Evolutionary conservation across 306 rosid genomes (phyloP), one percentile per base, ranked within the genome.

Genomic region (Lagenaria siceraria): DNA sequence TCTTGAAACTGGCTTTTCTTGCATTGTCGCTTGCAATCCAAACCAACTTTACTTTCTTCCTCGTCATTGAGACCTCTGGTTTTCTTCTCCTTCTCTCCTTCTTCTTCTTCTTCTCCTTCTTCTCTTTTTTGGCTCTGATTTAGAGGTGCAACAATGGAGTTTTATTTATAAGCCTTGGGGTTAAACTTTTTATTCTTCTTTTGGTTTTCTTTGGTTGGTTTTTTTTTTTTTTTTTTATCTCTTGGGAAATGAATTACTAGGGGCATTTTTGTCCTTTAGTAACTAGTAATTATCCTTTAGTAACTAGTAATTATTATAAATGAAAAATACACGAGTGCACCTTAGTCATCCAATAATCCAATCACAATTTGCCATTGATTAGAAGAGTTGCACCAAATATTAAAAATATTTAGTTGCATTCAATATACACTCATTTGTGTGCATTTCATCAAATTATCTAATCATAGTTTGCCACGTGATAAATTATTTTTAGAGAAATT

Each of bases 21-120:
- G 85, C 80, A 38, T 76, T 68, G 27, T 79, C 84, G 42, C 82
- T 81, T 7, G 15, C 80, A 35, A 83, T 87, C 81, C 78, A 79
- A 5, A 29, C 74, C 5, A 83, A 81, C 24, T 81, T 81, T 13
- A 85, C 81, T 24, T 58, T 83, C 64, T 71, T 79, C 56, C 83
- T 77, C 15, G 81, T 78, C 88, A 83, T 85, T 25, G 56, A 52
- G 1, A 1, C 1, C 66, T 27, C 69, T 56, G 11, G 59, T 6
- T 53, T 53, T 6, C 4, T 27, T 6, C 8, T 6, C n/a, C 66
- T 54, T 38, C 35, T 5, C 65, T 54, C n/a, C 10, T 19, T 17
- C 25, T 76, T 31, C 0, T 6, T 36, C 53, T 54, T 38, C n/a
- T 21, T 10, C 65, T 54, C n/a, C 10, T 19, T 17, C 18, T 76